Conservation (phyloP, 352 stramenopile species). For the Globisporangium viniferum region DNA sequence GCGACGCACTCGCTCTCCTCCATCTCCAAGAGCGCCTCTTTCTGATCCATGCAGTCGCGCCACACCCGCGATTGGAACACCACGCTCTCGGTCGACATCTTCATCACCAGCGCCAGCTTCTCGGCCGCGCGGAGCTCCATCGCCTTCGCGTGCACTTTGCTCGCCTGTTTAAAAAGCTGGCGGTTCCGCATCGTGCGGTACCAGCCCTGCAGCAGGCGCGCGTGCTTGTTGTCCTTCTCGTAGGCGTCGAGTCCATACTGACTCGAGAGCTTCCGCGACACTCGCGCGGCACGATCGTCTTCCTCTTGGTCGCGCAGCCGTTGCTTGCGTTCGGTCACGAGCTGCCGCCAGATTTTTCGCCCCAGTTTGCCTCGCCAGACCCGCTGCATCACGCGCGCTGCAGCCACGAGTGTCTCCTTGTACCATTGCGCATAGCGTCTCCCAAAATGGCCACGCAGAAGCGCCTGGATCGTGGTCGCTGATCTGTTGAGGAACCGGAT, state of each 20-base stretch:
- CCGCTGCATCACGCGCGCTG: conserved; percentile 43
- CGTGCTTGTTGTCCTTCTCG: conserved; percentile 30
- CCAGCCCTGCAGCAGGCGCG: conserved; percentile 58
- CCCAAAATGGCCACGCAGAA: conserved; percentile 48
- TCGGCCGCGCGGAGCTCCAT: conserved; percentile 25
- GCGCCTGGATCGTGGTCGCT: conserved; percentile 56
- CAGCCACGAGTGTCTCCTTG: conserved; percentile 27
- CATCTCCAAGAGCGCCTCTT: conserved; percentile 35
- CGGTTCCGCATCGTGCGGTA: conserved; percentile 53
- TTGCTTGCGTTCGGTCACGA: conserved; percentile 41
- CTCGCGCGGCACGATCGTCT: conserved; percentile 48
- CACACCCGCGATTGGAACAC: conserved; percentile 72
- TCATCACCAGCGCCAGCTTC: conserved; percentile 31
- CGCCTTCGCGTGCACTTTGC: conserved; percentile 21
- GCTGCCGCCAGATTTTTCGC: conserved; percentile 53
- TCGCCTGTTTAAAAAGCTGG: conserved; percentile 49
- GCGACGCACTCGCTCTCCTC: conserved; percentile 37
- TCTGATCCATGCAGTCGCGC: conserved; percentile 57
- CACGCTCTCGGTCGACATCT: conserved; percentile 34
- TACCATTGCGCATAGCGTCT: conserved; percentile 31
- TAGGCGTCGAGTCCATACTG: conserved; percentile 55
- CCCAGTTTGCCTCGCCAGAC: conserved; percentile 56
- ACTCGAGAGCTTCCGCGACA: conserved; percentile 57
- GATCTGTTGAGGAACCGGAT: conserved; percentile 36
- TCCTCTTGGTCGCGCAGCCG: conserved; percentile 52